Percentiles rank a stretch among this genome's conserved stretches.
These are phyloP conservation scores for Fusarium lyarnte DNA, from an alignment of 2,329 filamentous ascomycete species.

Conservation along the genomic window DNA sequence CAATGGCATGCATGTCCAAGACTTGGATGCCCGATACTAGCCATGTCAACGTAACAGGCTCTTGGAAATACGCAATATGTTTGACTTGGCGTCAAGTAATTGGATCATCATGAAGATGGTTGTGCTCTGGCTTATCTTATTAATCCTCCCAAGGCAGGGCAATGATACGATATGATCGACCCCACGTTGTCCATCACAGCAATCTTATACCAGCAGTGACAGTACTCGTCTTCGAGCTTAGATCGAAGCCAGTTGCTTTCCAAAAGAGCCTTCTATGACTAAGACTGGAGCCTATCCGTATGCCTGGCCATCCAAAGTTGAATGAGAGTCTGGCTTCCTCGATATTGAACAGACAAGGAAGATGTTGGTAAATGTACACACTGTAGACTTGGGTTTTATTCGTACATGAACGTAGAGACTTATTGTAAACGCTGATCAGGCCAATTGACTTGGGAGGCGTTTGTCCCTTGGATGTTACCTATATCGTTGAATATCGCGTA, in stretches of 20 bases:
- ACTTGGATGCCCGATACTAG: background rate
- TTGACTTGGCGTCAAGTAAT: slow-evolving; percentile 3
- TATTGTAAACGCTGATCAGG: background rate
- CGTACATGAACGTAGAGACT: background rate
- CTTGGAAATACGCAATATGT: background rate
- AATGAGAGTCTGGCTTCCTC: background rate
- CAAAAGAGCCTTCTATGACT: no score
- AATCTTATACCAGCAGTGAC: background rate
- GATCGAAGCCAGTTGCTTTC: background rate
- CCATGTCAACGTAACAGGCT: background rate
- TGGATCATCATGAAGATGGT: background rate
- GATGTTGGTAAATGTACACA: background rate
- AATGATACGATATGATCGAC: background rate
- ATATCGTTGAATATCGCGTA: background rate
- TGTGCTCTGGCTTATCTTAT: background rate
- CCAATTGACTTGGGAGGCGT: no score
- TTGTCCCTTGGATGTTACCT: background rate
- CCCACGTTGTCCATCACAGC: background rate
- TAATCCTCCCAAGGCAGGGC: background rate
- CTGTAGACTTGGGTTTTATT: background rate
- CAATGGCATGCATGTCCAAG: background rate
- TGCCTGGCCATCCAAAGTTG: background rate
- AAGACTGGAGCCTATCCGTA: background rate
- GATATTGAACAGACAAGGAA: background rate
- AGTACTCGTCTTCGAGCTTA: background rate